Evolutionary conservation across 768 basidiomycete species (phyloP), one percentile per base, ranked within the genome.

Genomic region (Boletus edulis): DNA sequence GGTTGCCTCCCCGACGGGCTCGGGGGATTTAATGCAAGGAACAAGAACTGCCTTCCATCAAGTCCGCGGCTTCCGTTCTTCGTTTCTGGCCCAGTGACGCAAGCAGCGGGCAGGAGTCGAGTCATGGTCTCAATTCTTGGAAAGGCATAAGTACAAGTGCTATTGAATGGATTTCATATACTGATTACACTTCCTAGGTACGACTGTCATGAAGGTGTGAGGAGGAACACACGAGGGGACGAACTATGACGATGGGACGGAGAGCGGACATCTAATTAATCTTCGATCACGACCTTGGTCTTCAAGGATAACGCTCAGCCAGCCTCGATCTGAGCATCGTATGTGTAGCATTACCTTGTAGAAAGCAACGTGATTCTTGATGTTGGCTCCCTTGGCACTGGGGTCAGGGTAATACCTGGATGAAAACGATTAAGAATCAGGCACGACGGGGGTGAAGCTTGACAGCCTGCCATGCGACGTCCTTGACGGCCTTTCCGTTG

Each of bases 321-420:
- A 5, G 45, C 20, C 34, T 44, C 22, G 31, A 39, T 34, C 49
- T 5, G 15, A 34, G 32, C 6, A n/a, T 24, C 3, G 31, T 13
- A 38, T 8, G 32, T 3, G 15, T 20, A 40, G n/a, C 20, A 63
- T 67, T 54, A 82, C 88, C 79, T 89, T 89, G 76, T 92, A 88
- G 66, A 92, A 91, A 0, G 89, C 91, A 20, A 91, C 76, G 63
- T 84, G 82, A 11, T 76, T 76, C 67, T 86, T 78, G 63, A 91
- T 87, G 6, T 79, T 65, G 46, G 80, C 75, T 0, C 88, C 89
- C 57, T 77, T 79, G 5, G 79, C 72, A 27, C 75, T 80, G 0
- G 85, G 73, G 1, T 75, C 49, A 0, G 86, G 81, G 62, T 91
- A 91, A 62, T 84, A 86, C 87, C 88, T 88, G 56, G n/a, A 18